Conservation (phyloP, 2,329 filamentous ascomycete genomes). For the Penicillium thymicola region DNA sequence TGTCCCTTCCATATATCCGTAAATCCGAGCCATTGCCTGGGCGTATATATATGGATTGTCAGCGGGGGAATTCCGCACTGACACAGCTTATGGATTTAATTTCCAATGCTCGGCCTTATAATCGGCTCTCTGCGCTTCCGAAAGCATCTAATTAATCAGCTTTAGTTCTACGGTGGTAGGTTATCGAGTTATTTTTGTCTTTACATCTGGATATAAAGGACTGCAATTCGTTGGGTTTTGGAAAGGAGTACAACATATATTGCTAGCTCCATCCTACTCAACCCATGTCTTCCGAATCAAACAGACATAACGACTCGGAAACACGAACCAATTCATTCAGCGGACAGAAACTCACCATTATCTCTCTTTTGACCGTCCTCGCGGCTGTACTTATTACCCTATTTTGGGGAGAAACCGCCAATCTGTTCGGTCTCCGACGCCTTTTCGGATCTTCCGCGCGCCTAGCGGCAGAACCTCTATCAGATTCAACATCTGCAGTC, state of each 20-base stretch:
- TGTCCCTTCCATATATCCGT: conserved; percentile 9
- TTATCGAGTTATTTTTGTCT: neutral
- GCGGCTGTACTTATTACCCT: conserved; percentile 22
- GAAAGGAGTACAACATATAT: neutral
- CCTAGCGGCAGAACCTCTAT: conserved; percentile 1
- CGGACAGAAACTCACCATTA: conserved; percentile 10
- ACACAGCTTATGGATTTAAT: conserved; percentile 7
- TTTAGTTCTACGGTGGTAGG: neutral
- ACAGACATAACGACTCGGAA: neutral
- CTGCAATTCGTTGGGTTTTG: neutral
- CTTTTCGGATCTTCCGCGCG: conserved; percentile 17
- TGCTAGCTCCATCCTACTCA: neutral
- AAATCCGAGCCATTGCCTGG: neutral
- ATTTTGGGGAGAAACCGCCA: conserved; percentile 21
- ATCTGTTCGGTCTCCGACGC: conserved; percentile 29
- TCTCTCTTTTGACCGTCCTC: conserved; percentile 19
- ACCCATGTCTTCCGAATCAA: conserved; percentile 21
- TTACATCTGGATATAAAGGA: neutral
- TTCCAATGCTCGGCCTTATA: conserved; percentile 16
- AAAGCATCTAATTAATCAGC: conserved; percentile 2
- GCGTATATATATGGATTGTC: neutral
- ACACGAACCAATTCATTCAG: neutral
- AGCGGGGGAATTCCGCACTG: conserved; percentile 27
- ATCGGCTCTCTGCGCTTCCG: conserved; percentile 14
- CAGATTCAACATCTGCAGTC: conserved; percentile 4